Evolutionary conservation across 805 yeast genomes (phyloP), one percentile per base, ranked within the genome.

Genomic region (Saturnispora halmiae): DNA sequence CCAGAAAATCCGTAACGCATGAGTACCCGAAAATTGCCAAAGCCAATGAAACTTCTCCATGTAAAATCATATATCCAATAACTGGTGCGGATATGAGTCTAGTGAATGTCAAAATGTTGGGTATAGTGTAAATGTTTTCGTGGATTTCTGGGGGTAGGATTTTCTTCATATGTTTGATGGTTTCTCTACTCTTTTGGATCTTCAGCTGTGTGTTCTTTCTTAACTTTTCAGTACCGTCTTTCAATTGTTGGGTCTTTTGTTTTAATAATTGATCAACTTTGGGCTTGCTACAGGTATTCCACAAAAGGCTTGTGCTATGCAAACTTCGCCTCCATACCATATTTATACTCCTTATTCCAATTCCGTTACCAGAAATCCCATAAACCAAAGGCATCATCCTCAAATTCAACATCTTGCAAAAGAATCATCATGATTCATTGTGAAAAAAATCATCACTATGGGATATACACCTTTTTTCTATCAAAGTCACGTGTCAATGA

Each of bases 1-100:
- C 99, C 18, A 88, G 62, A 47, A 84, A 80, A 58, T 92, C 99
- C 0, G 98, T 90, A 4, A 87, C 58, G 48, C 96, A 82, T 0
- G 96, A 87, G 53, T 86, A 87, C 0, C 77, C 68, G 59, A 92
- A 90, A 9, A 92, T 54, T 1, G 76, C 72, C 34, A 85, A 63
- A 0, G 97, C 95, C 35, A 71, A 64, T 10, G 69, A 60, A 2
- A 81, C 64, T 22, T 84, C 71, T 13, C 80, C 77, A 4, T 77
- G 63, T 18, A 86, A 67, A 9, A 90, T 76, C 50, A 78, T 70
- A 52, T 80, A 82, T 0, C 96, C 97, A 25, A 94, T 77, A 10
- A 78, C 59, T 0, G 99, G 99, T 0, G 97, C 80, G 2, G 85
- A 66, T 2, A 72, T 64, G n/a, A 92, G 72, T 49, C 99, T 65